Conservation (phyloP, 176 grass and related monocot genomes). For the Avena eriantha region DNA sequence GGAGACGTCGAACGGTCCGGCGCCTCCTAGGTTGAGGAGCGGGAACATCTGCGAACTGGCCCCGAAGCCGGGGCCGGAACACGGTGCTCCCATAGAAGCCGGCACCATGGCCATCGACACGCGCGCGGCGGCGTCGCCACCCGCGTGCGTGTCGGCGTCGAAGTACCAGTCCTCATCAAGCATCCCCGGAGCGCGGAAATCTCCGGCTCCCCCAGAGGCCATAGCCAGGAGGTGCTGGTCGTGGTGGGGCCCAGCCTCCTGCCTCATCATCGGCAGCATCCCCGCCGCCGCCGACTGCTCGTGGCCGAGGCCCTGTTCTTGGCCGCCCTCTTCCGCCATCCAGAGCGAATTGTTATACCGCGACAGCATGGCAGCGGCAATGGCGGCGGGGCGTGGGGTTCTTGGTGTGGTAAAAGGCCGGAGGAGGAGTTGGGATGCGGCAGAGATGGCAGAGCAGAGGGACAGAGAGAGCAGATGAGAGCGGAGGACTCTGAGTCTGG, state of each 20-base stretch:
- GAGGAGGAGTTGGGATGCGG: constrained; percentile 32
- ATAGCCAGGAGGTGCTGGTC: constrained; percentile 38
- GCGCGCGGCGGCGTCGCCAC: constrained; percentile 16
- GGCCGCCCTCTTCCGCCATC: constrained; percentile 55
- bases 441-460: constrained; percentile 41
- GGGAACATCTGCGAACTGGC: constrained; percentile 50
- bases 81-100: neutral
- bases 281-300: constrained; percentile 40
- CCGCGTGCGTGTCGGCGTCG: neutral
- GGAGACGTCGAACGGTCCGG: constrained; percentile 59
- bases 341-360: constrained; percentile 63
- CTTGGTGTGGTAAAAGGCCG: neutral
- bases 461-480: constrained; percentile 22
- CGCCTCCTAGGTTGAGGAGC: constrained; percentile 53
- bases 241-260: constrained; percentile 21
- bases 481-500: constrained; percentile 18
- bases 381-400: neutral
- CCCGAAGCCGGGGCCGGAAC: constrained; percentile 32
- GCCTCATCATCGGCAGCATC: constrained; percentile 22
- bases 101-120: constrained; percentile 44
- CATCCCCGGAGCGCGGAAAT: constrained; percentile 30
- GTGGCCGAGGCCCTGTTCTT: neutral
- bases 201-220: neutral
- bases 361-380: constrained; percentile 58
- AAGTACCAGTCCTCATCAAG: constrained; percentile 64